A percentile compares a stretch with the other conserved stretches of the same genome.
Conservation (phyloP, 1,139 yeast species). For the Geotrichum europaeum region DNA sequence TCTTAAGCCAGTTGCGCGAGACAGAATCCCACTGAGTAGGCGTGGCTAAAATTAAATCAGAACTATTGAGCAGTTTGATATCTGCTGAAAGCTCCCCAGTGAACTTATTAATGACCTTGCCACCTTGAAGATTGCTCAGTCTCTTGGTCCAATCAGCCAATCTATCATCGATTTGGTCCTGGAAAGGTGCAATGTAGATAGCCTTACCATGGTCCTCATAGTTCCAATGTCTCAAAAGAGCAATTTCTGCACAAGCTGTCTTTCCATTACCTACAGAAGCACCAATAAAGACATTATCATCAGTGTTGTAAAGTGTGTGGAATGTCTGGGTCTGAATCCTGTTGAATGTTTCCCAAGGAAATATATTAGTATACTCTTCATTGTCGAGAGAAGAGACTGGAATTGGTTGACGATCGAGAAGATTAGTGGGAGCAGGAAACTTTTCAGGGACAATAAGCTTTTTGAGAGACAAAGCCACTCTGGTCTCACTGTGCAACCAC, state of each 20-base stretch:
- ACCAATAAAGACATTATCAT: slow-evolving; percentile 60
- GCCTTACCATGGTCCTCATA: slow-evolving; percentile 31
- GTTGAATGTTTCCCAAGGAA: slow-evolving; percentile 52
- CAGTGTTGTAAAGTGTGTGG: slow-evolving; percentile 51
- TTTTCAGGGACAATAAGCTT: slow-evolving; percentile 58
- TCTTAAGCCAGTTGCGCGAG: slow-evolving; percentile 74
- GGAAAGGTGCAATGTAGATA: slow-evolving; percentile 60
- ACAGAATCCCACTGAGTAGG: slow-evolving; percentile 70
- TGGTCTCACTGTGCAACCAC: slow-evolving; percentile 75
- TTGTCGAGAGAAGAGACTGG: slow-evolving; percentile 45
- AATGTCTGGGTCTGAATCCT: slow-evolving; percentile 68
- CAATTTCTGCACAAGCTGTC: slow-evolving; percentile 64
- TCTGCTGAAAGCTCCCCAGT: slow-evolving; percentile 58
- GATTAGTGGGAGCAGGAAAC: slow-evolving; percentile 56
- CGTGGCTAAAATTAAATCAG: slow-evolving; percentile 69
- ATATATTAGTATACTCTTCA: slow-evolving; percentile 40
- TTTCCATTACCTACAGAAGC: slow-evolving; percentile 75
- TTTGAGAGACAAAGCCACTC: slow-evolving; percentile 55
- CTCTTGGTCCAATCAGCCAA: slow-evolving; percentile 47
- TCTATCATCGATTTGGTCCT: slow-evolving; percentile 47
- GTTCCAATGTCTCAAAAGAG: slow-evolving; percentile 62
- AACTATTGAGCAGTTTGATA: slow-evolving; percentile 46
- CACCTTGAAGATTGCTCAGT: slow-evolving; percentile 38
- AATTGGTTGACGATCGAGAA: slow-evolving; percentile 47
- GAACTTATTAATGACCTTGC: slow-evolving; percentile 44